Conservation (phyloP, 495 filamentous ascomycete species). For the Penicillium goetzii region DNA sequence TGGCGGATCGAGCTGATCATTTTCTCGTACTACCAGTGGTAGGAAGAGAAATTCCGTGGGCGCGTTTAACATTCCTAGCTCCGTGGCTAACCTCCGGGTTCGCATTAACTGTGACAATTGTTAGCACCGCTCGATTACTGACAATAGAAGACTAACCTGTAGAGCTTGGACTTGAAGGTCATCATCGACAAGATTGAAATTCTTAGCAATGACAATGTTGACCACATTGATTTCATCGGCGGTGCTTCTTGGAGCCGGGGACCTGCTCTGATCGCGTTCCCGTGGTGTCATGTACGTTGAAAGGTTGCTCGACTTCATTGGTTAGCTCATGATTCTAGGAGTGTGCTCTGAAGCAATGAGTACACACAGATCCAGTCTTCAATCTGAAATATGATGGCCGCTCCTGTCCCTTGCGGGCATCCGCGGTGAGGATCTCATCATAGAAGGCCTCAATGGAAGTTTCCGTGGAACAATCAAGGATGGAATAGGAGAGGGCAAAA, state of each 20-base stretch:
- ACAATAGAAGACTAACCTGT: conserved; percentile 53
- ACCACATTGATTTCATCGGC: conserved; percentile 59
- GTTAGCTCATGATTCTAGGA: conserved; percentile 8
- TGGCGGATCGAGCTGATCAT: conserved; percentile 32
- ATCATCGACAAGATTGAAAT: conserved; percentile 70
- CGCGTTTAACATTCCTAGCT: conserved; percentile 68
- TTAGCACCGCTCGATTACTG: conserved; percentile 14
- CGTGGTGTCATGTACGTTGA: conserved; percentile 24
- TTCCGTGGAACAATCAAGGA: conserved; percentile 70
- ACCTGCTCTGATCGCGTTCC: conserved; percentile 34
- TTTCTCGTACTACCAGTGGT: conserved; percentile 59
- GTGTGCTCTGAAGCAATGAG: neutral
- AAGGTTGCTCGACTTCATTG: conserved; percentile 30
- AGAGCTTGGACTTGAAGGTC: conserved; percentile 86
- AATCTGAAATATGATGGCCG: conserved; percentile 24
- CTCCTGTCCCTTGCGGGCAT: conserved; percentile 26
- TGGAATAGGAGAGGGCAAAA: conserved; percentile 68
- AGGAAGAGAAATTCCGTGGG: conserved; percentile 83
- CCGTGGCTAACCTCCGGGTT: conserved; percentile 73
- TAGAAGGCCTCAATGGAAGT: conserved; percentile 83
- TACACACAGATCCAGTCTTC: conserved; percentile 30
- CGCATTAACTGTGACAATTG: conserved; percentile 68
- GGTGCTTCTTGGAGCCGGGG: conserved; percentile 15
- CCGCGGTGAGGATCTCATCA: conserved; percentile 59
- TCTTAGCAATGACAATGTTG: conserved; percentile 79